phyloP scores from a whole-genome alignment of 2,329 filamentous ascomycete species.

The Xylaria arbuscula region DNA sequence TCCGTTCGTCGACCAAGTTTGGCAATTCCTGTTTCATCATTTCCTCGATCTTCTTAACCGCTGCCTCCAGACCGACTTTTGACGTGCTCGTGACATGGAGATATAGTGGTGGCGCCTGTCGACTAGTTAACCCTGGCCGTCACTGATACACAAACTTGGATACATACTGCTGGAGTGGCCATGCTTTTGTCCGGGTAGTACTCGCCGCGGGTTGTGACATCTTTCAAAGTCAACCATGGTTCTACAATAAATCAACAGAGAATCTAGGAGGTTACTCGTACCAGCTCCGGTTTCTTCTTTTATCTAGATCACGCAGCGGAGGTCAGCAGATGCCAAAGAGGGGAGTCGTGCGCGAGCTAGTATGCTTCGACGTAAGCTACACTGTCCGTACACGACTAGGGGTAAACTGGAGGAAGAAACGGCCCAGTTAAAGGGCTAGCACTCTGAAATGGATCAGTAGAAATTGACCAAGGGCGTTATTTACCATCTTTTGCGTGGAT shows the following conservation, averaged over 20 bases:
- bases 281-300: slow-evolving; percentile 99
- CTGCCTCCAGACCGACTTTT: slow-evolving; percentile 90
- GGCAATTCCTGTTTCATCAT: slow-evolving; percentile 96
- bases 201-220: slow-evolving; percentile 97
- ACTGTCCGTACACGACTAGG: slow-evolving; percentile 66
- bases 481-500: slow-evolving; percentile 99
- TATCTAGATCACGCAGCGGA: slow-evolving; percentile 91
- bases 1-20: slow-evolving; percentile 92
- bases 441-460: slow-evolving; percentile 71
- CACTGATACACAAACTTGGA: neutral
- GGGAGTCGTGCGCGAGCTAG: slow-evolving; percentile 70
- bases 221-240: slow-evolving; percentile 75
- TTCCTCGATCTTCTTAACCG: slow-evolving; percentile 89
- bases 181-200: slow-evolving; percentile 98
- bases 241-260: slow-evolving; percentile 60
- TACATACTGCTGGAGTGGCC: slow-evolving; percentile 88
- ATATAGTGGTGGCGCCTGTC: slow-evolving; percentile 89
- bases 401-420: slow-evolving; percentile 50
- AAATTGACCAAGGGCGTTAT: slow-evolving; percentile 74
- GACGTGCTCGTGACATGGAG: slow-evolving; percentile 94
- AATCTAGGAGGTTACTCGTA: slow-evolving; percentile 76
- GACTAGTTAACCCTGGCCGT: slow-evolving; percentile 31
- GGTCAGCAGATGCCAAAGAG: slow-evolving; percentile 95
- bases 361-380: slow-evolving; percentile 76
- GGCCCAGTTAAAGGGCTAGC: slow-evolving; percentile 53